phyloP scores from a whole-genome alignment of 2,329 filamentous ascomycete genomes.

The Tolypocladium tundrense region DNA sequence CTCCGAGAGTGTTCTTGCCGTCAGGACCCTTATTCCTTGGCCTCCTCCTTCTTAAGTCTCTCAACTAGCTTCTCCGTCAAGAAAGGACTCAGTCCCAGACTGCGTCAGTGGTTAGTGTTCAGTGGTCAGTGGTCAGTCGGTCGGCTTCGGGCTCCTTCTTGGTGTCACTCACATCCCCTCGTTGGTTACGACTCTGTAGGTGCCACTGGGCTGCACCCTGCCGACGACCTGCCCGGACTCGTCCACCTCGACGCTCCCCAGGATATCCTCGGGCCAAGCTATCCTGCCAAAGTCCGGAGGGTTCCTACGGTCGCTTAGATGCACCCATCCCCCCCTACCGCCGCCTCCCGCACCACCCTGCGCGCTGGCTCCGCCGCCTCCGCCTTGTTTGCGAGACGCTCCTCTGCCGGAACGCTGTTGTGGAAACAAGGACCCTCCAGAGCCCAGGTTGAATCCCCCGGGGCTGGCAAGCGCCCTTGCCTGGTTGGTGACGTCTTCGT shows the following conservation, averaged over 20 bases:
- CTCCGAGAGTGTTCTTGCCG: slow-evolving; percentile 7
- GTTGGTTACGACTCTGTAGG: slow-evolving; percentile 53
- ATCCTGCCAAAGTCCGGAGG: slow-evolving; percentile 59
- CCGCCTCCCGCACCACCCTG: slow-evolving; percentile 52
- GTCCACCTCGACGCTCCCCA: slow-evolving; percentile 58
- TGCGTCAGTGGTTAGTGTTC: slow-evolving; percentile 3
- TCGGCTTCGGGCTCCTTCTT: background rate
- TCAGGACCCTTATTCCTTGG: slow-evolving; percentile 20
- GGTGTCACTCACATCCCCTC: slow-evolving; percentile 51
- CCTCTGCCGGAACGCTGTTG: slow-evolving; percentile 26
- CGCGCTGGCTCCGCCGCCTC: slow-evolving; percentile 38
- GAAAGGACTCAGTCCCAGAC: slow-evolving; percentile 28
- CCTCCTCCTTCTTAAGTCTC: slow-evolving; percentile 41
- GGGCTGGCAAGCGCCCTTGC: slow-evolving; percentile 50
- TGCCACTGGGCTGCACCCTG: slow-evolving; percentile 48
- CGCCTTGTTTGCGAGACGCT: slow-evolving; percentile 21
- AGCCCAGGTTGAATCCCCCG: slow-evolving; percentile 41
- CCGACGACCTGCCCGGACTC: slow-evolving; percentile 45
- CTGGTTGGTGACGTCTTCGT: slow-evolving; percentile 44
- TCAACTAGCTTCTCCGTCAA: slow-evolving; percentile 43
- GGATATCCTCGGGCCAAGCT: slow-evolving; percentile 59
- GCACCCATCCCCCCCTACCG: slow-evolving; percentile 52
- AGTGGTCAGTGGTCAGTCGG: slow-evolving; percentile 9
- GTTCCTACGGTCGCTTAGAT: slow-evolving; percentile 53
- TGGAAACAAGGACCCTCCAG: slow-evolving; percentile 39